A percentile compares a stretch with the other conserved stretches of the same genome.
These are phyloP conservation scores for Ambrosia hybrid DNA, from an alignment of 140 eudicot genomes.

Conservation along the genomic window DNA sequence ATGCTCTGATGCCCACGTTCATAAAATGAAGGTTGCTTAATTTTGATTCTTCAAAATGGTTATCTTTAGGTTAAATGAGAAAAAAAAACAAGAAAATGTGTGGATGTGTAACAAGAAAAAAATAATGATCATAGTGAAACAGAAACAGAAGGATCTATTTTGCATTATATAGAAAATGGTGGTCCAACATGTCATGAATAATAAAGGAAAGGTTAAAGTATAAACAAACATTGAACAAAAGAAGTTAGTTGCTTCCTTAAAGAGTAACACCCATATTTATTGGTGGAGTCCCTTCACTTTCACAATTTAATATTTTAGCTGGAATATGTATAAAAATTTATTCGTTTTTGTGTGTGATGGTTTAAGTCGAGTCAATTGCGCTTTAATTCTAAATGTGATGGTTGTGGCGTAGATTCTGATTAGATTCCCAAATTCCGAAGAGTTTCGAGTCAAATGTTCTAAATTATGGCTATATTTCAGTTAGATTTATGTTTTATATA, in stretches of 20 bases:
- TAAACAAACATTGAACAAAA: constrained; percentile 11
- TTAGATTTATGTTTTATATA: too few relatives aligned
- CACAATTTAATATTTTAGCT: constrained; percentile 3
- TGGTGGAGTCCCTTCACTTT: constrained; percentile 8
- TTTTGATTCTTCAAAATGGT: constrained; percentile 18
- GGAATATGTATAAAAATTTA: not conserved
- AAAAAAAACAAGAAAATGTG: constrained; percentile 25
- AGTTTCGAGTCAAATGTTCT: too few relatives aligned
- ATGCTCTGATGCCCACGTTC: constrained; percentile 1
- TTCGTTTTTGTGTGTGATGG: not conserved
- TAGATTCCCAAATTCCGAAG: too few relatives aligned
- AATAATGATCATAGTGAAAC: not conserved
- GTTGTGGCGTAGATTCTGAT: too few relatives aligned
- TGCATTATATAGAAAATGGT: not conserved
- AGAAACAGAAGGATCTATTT: constrained; percentile 26
- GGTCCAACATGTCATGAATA: constrained; percentile 30
- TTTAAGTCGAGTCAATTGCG: too few relatives aligned
- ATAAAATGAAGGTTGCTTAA: constrained; percentile 14
- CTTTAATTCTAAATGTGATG: too few relatives aligned
- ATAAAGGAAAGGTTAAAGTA: constrained; percentile 18
- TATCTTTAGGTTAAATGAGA: constrained; percentile 17
- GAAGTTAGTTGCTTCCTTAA: constrained; percentile 22
- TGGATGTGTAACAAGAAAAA: constrained; percentile 17
- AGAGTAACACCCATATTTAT: constrained; percentile 26
- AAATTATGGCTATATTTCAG: too few relatives aligned